Evolutionary conservation across 116 monocot genomes (phyloP), one percentile per base, ranked within the genome.

Genomic region (Phalaenopsis hybrid): DNA sequence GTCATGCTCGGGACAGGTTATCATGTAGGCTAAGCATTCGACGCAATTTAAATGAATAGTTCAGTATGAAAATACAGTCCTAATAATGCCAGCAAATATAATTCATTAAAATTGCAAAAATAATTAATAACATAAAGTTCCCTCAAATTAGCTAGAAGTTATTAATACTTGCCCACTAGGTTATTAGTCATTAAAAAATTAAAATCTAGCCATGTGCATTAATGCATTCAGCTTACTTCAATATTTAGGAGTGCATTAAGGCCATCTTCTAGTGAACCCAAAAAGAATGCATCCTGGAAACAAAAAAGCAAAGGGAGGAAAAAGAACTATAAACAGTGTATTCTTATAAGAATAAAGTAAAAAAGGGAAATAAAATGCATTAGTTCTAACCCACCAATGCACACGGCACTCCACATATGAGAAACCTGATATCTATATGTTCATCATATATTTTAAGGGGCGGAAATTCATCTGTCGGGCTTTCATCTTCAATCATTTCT

Each of bases 241-340:
- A 96, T 92, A 80, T 92, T 93, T 79, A 96, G 78, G 10, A 96
- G 90, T 6, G 96, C 94, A 92, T 89, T 94, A 8, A 96, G 65
- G 20, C 96, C 96, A 89, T 96, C 96, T 85, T 94, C 96, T 68
- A 96, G 77, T 16, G 92, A 92, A 83, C 89, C 89, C 86, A 92
- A 86, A 37, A 96, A 69, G 69, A 89, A 89, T 12, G 90, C 85
- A 86, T 96, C 96, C 96, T 96, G 84, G 31, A 87, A 84, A 55
- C 72, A 88, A 77, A 51, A 46, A 51, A 68, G 77, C 43, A 70
- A 72, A 48, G 46, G 80, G 4, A 49, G 5, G 37, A 23, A 67
- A 80, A 48, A 59, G 11, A 69, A 50, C 69, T 13, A 48, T 50
- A 79, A 44, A 44, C 44, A 63, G 0, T 79, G 61, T 21, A 21